Percentiles rank a stretch among this genome's conserved stretches.
phyloP scores from a whole-genome alignment of 1,284 basidiomycete species.

The Cryptococcus jaspeensis region DNA sequence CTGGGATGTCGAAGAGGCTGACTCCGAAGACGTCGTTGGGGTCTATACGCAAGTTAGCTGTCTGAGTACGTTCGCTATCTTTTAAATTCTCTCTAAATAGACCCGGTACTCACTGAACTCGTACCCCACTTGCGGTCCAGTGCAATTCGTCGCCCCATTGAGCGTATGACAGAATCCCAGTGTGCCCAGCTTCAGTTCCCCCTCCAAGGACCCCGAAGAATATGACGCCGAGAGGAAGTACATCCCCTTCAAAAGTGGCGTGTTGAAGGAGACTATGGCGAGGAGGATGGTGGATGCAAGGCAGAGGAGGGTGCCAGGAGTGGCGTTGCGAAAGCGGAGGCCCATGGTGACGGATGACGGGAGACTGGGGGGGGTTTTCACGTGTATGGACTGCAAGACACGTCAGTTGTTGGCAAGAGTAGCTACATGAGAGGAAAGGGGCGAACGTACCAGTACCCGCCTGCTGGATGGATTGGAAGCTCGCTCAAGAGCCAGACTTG shows the following conservation, averaged over 20 bases:
- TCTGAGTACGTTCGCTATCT: neutral
- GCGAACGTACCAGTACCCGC: no score
- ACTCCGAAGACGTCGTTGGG: conserved; percentile 75
- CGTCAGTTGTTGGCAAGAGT: no score
- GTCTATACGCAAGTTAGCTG: conserved; percentile 55
- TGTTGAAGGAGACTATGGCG: conserved; percentile 78
- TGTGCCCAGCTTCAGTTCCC: conserved; percentile 74
- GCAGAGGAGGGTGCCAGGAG: conserved; percentile 78
- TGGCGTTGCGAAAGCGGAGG: conserved; percentile 72
- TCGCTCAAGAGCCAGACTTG: no score
- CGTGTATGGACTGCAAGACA: no score
- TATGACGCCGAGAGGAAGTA: conserved; percentile 78
- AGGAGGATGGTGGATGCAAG: conserved; percentile 70
- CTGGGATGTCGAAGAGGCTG: conserved; percentile 65
- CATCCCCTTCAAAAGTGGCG: conserved; percentile 76
- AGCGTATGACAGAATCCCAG: conserved; percentile 73
- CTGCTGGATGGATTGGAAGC: no score
- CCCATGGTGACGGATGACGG: conserved; percentile 30
- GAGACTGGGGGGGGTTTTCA: no score
- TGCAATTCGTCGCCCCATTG: conserved; percentile 61
- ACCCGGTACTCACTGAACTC: conserved; percentile 64
- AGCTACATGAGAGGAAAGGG: no score
- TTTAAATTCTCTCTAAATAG: neutral
- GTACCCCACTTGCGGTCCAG: conserved; percentile 75
- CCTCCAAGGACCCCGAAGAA: conserved; percentile 56